Conservation (phyloP, 2,329 filamentous ascomycete genomes). For the Alternaria sp. region DNA sequence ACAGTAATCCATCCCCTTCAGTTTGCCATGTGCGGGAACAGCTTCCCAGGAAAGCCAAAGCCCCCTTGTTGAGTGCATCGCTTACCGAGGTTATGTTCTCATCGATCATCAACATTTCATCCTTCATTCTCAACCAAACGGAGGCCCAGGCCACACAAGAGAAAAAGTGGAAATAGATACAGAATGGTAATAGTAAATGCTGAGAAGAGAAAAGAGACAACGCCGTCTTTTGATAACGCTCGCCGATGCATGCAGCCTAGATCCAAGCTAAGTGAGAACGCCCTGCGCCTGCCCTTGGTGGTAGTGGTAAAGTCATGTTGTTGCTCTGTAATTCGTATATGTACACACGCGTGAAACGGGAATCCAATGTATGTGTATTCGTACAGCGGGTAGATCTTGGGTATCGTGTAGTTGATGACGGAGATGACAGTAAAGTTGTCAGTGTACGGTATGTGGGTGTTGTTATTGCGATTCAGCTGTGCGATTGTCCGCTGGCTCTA, state of each 20-base stretch:
- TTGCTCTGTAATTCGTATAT: conserved; percentile 16
- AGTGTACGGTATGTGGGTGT: conserved; percentile 12
- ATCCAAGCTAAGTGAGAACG: conserved; percentile 16
- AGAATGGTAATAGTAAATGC: not conserved
- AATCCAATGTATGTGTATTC: conserved; percentile 22
- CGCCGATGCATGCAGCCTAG: conserved; percentile 14
- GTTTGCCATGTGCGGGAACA: not conserved
- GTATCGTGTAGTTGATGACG: conserved; percentile 18
- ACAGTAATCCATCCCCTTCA: not conserved
- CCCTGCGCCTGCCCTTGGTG: conserved; percentile 11
- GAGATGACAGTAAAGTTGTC: conserved; percentile 17
- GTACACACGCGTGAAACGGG: conserved; percentile 20
- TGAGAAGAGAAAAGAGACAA: conserved; percentile 6
- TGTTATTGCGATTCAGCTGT: conserved; percentile 10
- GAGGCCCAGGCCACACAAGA: not conserved
- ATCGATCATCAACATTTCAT: not conserved
- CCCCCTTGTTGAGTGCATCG: not conserved
- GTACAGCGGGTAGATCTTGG: conserved; percentile 22
- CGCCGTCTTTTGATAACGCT: conserved; percentile 14
- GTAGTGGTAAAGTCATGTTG: conserved; percentile 7
- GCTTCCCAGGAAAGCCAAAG: not conserved
- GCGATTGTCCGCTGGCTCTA: conserved; percentile 12
- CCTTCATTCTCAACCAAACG: not conserved
- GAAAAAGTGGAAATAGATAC: conserved; percentile 1
- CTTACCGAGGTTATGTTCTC: not conserved